phyloP scores from a whole-genome alignment of 345 rosid genomes.

The Combretum micranthum region DNA sequence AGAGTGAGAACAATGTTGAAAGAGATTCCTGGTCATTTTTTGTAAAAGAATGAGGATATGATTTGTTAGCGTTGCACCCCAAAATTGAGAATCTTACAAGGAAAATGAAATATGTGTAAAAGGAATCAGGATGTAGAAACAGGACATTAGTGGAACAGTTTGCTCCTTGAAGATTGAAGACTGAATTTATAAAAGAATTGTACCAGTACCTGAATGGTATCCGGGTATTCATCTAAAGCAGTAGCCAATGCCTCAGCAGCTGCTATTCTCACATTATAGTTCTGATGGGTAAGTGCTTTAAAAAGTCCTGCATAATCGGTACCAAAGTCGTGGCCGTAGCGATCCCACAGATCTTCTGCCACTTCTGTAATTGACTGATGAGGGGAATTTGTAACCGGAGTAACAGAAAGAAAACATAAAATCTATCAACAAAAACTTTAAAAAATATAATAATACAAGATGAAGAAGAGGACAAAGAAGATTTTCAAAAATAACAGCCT shows the following conservation, averaged over 20 bases:
- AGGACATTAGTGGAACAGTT: background rate
- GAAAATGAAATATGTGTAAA: background rate
- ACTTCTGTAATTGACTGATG: slow-evolving; percentile 80
- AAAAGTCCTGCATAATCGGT: slow-evolving; percentile 88
- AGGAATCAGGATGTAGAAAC: background rate
- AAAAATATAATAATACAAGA: no score
- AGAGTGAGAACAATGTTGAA: slow-evolving; percentile 80
- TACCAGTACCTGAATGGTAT: slow-evolving; percentile 60
- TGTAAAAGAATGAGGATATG: background rate
- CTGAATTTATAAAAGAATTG: no score
- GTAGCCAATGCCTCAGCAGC: slow-evolving; percentile 97
- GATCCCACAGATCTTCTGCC: slow-evolving; percentile 94
- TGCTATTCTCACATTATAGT: slow-evolving; percentile 81
- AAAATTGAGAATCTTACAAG: background rate
- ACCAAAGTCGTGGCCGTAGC: slow-evolving; percentile 82
- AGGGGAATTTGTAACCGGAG: background rate
- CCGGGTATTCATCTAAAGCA: slow-evolving; percentile 89
- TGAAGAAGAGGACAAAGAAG: background rate
- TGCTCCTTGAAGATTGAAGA: no score
- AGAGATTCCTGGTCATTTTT: slow-evolving; percentile 65
- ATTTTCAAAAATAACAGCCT: background rate
- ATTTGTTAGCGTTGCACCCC: background rate
- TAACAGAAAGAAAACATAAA: background rate
- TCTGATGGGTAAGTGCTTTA: slow-evolving; percentile 75
- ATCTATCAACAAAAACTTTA: background rate